phyloP scores from a whole-genome alignment of 2,329 filamentous ascomycete species.

The Botrytis byssoidea region DNA sequence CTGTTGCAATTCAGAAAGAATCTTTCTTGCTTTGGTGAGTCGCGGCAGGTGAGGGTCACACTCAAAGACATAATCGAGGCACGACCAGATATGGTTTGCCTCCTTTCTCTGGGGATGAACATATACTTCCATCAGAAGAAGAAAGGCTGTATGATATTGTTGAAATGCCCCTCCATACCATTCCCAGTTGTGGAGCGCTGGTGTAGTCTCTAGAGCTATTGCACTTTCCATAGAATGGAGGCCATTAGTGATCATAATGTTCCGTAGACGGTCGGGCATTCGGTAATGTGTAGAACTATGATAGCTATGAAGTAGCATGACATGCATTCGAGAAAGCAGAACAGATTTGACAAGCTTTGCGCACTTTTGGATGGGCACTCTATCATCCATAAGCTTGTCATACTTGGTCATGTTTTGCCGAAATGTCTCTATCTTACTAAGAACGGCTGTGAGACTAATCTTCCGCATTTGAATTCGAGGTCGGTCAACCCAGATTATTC shows the following conservation, averaged over 20 bases:
- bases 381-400: conserved; percentile 58
- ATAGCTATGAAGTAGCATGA: conserved; percentile 66
- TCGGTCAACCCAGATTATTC: conserved; percentile 67
- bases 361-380: conserved; percentile 60
- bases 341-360: conserved; percentile 64
- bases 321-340: conserved; percentile 60
- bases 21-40: conserved; percentile 56
- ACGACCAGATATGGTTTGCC: conserved; percentile 66
- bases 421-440: conserved; percentile 69
- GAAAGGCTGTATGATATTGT: conserved; percentile 68
- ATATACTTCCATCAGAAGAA: conserved; percentile 67
- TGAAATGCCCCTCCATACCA: conserved; percentile 73
- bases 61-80: conserved; percentile 67
- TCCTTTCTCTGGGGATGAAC: conserved; percentile 46
- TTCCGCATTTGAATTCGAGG: conserved; percentile 61
- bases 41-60: conserved; percentile 52
- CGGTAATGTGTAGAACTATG: conserved; percentile 43
- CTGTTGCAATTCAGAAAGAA: conserved; percentile 61
- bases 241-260: conserved; percentile 62
- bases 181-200: conserved; percentile 56
- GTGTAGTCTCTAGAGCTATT: conserved; percentile 53
- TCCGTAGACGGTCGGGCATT: conserved; percentile 61
- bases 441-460: conserved; percentile 60
- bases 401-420: conserved; percentile 65
- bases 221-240: conserved; percentile 53